phyloP scores from a whole-genome alignment of 768 basidiomycete species.

The Chalciporus chontae region DNA sequence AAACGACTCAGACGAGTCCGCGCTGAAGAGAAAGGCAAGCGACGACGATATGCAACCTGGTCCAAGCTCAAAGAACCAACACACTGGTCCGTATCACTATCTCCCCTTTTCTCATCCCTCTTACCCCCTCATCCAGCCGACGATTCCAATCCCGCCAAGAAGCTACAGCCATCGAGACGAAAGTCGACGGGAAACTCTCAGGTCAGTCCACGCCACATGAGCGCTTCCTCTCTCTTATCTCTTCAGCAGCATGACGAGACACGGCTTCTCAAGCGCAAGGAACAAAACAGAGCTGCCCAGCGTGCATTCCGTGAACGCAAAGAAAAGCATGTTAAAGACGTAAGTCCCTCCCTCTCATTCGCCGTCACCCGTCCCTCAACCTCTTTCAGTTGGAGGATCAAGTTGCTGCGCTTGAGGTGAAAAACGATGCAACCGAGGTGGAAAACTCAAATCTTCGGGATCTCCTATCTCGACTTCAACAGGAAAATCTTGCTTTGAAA shows the following conservation, averaged over 20 bases:
- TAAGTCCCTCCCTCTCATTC: slow-evolving; percentile 39
- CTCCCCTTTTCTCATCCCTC: slow-evolving; percentile 2
- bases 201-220: slow-evolving; percentile 21
- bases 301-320: slow-evolving; percentile 96
- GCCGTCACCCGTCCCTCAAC: slow-evolving; percentile 12
- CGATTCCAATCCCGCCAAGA: slow-evolving; percentile 24
- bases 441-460: slow-evolving; percentile 92
- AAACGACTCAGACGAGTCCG: slow-evolving; percentile 43
- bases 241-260: slow-evolving; percentile 55
- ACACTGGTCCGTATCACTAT: slow-evolving; percentile 46
- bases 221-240: slow-evolving; percentile 1
- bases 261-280: slow-evolving; percentile 83
- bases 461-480: slow-evolving; percentile 77
- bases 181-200: slow-evolving; percentile 39
- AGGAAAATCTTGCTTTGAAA: slow-evolving; percentile 82
- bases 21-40: slow-evolving; percentile 76
- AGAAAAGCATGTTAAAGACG: slow-evolving; percentile 96
- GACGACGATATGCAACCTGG: slow-evolving; percentile 59
- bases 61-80: slow-evolving; percentile 63
- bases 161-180: slow-evolving; percentile 30
- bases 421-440: slow-evolving; percentile 63
- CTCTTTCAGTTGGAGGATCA: slow-evolving; percentile 78
- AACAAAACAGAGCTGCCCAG: slow-evolving; percentile 96
- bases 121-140: slow-evolving; percentile 15
- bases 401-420: slow-evolving; percentile 80